phyloP scores from a whole-genome alignment of 108 stramenopile species.

The Cyclotella cryptica region DNA sequence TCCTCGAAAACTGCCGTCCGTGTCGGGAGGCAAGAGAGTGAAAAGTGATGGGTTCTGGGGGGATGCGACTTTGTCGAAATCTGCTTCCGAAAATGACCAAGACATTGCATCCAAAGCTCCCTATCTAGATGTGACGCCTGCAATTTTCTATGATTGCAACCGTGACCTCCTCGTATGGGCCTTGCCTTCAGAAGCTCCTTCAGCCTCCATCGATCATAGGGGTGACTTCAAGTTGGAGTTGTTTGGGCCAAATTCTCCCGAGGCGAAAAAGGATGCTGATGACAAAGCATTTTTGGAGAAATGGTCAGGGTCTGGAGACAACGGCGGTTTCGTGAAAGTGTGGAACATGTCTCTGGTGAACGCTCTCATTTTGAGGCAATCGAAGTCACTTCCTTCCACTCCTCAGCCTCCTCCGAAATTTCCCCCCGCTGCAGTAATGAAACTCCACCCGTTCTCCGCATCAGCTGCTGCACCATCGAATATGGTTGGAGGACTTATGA shows the following conservation, averaged over 20 bases:
- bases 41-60: conserved; percentile 26
- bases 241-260: conserved; percentile 16
- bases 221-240: conserved; percentile 32
- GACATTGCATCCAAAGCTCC: conserved; percentile 49
- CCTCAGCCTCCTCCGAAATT: conserved; percentile 50
- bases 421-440: conserved; percentile 42
- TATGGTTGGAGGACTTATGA: conserved; percentile 32
- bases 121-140: conserved; percentile 27
- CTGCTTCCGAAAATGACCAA: conserved; percentile 21
- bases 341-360: conserved; percentile 43
- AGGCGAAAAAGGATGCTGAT: conserved; percentile 27
- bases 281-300: conserved; percentile 26
- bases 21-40: conserved; percentile 11
- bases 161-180: conserved; percentile 73
- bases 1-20: conserved; percentile 33
- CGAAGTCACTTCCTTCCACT: conserved; percentile 6
- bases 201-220: conserved; percentile 37
- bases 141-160: conserved; percentile 63
- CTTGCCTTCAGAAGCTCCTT: conserved; percentile 50
- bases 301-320: conserved; percentile 30
- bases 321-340: conserved; percentile 51
- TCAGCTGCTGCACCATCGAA: conserved; percentile 15
- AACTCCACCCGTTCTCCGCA: conserved; percentile 36
- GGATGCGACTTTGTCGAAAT: conserved; percentile 30
- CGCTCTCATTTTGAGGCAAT: conserved; percentile 3